A percentile compares a stretch with the other conserved stretches of the same genome.
These are phyloP conservation scores for Gaultheria prostrata DNA, from an alignment of 148 eudicot genomes.

Conservation along the genomic window DNA sequence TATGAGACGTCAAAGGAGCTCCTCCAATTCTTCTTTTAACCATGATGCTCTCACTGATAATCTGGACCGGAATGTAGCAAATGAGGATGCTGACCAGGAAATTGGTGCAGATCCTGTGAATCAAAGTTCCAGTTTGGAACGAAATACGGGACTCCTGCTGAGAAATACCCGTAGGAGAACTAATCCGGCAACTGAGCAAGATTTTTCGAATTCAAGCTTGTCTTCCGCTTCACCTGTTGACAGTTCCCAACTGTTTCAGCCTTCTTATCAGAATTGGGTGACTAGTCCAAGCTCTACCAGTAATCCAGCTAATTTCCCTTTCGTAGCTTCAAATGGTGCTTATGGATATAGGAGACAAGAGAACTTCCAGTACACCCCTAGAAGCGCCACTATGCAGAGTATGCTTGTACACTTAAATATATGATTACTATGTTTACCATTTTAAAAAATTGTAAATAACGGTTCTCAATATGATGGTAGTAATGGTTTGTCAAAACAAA, in stretches of 20 bases:
- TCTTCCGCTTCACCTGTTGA: neutral
- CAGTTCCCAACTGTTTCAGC: neutral
- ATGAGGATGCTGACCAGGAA: neutral
- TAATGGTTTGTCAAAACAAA: neutral
- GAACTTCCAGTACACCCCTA: neutral
- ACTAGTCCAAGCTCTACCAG: slow-evolving; percentile 7
- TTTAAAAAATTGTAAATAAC: neutral
- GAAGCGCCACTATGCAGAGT: neutral
- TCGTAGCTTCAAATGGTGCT: neutral
- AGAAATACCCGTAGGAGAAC: neutral
- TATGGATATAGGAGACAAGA: neutral
- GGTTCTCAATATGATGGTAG: neutral
- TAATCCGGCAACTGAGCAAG: neutral
- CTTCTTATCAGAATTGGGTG: neutral
- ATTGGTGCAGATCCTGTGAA: neutral
- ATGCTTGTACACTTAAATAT: neutral
- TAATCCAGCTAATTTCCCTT: neutral
- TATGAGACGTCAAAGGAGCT: slow-evolving; percentile 50
- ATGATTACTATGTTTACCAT: neutral
- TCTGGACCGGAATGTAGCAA: neutral
- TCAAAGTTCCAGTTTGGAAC: neutral
- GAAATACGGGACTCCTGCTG: neutral
- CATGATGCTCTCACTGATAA: slow-evolving; percentile 8
- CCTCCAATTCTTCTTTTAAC: slow-evolving; percentile 31
- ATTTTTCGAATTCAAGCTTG: neutral